Base-by-base conservation (phyloP, 352 stramenopile species). In the Globisporangium canariense region DNA sequence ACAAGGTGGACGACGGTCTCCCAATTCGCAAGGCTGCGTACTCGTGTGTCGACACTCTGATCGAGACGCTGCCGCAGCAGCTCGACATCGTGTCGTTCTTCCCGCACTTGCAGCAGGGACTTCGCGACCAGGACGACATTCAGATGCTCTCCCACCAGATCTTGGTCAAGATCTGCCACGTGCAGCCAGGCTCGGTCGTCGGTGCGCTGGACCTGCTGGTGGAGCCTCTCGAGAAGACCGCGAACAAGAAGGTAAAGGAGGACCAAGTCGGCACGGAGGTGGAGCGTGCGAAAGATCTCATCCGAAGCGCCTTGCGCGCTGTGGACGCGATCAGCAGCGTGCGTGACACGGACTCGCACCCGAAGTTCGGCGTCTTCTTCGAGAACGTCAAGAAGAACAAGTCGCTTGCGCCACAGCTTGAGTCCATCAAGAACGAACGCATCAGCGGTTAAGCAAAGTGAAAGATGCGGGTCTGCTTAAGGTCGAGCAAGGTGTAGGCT, bases 71-170 rank as follows among this genome's bases (percentile, higher is more conserved):
- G 6, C 96, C 95, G 8, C 79, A 95, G 53, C 90, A 92, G 61
- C 67, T 99, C 41, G 95, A 99, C 50, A 88, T 98, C 34, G 79
- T 68, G 8, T 73, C 86, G 11, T 96, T 99, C 61, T 96, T 99
- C 63, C 91, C 94, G 62, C 89, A 98, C 70, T 75, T 99, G 20
- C 86, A 96, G 55, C 85, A 91, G 46, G 92, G 93, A 28, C 67
- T 98, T 60, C 81, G 79, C 68, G 89, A 92, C 74, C 98, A 97
- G 71, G 97, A 99, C 68, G 97, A 99, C 70, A 89, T 99, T 36
- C 94, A 99, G 67, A 90, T 98, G 70, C 86, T 98, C 34, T 96
- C 87, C 58, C 97, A 99, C 74, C 96, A 99, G 60, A 98, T 99
- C 76, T 73, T 99, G 28, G 91, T 98, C 46, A 98, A 98, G 67